phyloP scores from a whole-genome alignment of 1,139 yeast species.

The Pneumocystis carinii region DNA sequence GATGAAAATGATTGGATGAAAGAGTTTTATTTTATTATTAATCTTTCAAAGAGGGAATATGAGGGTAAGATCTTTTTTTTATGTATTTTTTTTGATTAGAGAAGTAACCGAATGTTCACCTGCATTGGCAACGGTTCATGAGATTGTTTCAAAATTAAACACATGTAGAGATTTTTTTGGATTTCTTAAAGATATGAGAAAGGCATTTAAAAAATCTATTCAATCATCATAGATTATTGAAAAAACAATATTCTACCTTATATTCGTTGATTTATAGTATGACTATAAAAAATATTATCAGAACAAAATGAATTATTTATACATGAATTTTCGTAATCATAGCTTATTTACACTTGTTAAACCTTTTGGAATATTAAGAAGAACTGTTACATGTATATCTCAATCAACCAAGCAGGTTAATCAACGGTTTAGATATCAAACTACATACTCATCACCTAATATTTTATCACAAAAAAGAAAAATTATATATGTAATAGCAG shows the following conservation, averaged over 20 bases:
- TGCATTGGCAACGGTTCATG: slow-evolving; percentile 40
- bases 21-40: slow-evolving; percentile 6
- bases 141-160: slow-evolving; percentile 1
- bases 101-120: slow-evolving; percentile 57
- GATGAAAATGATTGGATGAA: slow-evolving; percentile 6
- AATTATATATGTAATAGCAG: not conserved
- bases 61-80: slow-evolving; percentile 36
- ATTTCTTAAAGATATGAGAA: slow-evolving; percentile 39
- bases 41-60: slow-evolving; percentile 2
- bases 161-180: slow-evolving; percentile 15
- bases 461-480: not conserved
- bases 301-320: slow-evolving; percentile 36
- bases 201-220: slow-evolving; percentile 67
- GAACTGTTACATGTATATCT: not conserved
- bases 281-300: not conserved
- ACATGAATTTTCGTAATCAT: slow-evolving; percentile 33
- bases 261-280: not conserved
- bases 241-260: slow-evolving; percentile 41
- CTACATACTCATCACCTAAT: not conserved
- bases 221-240: slow-evolving; percentile 54
- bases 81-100: slow-evolving; percentile 51
- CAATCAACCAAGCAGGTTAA: not conserved
- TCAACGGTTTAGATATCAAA: not conserved
- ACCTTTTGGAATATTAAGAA: not conserved
- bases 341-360: not conserved